Evolutionary conservation across 2,329 filamentous ascomycete genomes (phyloP).

Genomic region (Sclerotinia borealis): DNA sequence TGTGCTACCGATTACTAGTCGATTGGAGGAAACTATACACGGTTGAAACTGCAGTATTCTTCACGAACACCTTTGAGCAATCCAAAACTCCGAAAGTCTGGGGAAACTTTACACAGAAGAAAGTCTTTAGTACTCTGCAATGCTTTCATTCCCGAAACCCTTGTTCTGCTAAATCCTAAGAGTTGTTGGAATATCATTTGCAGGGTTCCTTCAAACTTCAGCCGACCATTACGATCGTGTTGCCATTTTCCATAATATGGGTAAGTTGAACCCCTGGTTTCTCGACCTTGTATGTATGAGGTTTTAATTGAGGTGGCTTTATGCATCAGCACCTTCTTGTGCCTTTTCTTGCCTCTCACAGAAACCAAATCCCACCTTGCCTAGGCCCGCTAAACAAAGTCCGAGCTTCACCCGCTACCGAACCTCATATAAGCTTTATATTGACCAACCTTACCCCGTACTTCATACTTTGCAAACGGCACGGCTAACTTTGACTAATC

Average conservation of each 20-base stretch:
- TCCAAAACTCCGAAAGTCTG: neutral
- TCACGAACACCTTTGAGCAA: neutral
- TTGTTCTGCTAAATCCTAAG: neutral
- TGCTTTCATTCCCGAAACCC: neutral
- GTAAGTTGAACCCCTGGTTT: neutral
- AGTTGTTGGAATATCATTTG: neutral
- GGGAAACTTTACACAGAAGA: neutral
- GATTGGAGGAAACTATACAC: neutral
- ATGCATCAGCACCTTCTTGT: neutral
- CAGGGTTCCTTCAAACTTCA: neutral
- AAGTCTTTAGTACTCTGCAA: neutral
- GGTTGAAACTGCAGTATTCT: neutral
- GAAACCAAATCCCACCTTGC: neutral
- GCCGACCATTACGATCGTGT: neutral
- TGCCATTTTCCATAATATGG: neutral
- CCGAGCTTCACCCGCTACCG: neutral
- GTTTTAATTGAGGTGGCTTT: neutral
- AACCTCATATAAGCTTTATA: too few relatives aligned
- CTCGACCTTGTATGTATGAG: neutral
- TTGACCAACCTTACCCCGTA: too few relatives aligned
- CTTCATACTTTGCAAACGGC: neutral
- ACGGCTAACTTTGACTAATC: neutral
- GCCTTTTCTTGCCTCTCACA: neutral
- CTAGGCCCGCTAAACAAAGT: neutral
- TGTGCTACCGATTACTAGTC: neutral